phyloP scores from a whole-genome alignment of 257 asterid species.

The Henckelia pumila region DNA sequence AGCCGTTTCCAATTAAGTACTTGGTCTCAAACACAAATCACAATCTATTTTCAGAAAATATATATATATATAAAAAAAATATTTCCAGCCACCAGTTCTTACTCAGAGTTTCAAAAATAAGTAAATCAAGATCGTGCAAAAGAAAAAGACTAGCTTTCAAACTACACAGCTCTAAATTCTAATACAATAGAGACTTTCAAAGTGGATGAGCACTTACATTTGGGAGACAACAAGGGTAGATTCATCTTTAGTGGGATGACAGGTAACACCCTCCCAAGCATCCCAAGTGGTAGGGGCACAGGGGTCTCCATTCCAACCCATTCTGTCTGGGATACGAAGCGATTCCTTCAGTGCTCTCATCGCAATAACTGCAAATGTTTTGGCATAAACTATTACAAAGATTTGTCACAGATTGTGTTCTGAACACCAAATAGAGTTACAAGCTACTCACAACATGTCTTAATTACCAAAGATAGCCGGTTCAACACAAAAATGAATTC shows the following conservation, averaged over 20 bases:
- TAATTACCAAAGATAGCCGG: background rate
- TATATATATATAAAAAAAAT: too few species aligned
- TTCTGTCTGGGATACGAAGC: conserved; percentile 87
- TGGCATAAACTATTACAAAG: conserved; percentile 15
- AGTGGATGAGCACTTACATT: conserved; percentile 51
- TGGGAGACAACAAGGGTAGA: conserved; percentile 76
- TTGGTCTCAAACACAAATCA: background rate
- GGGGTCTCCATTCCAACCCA: conserved; percentile 99
- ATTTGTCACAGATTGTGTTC: background rate
- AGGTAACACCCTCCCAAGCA: conserved; percentile 99
- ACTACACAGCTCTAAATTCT: background rate
- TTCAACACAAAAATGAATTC: background rate
- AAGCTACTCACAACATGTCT: background rate
- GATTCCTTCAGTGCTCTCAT: conserved; percentile 89
- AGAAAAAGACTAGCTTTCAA: background rate
- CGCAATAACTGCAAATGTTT: conserved; percentile 61
- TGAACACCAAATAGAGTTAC: background rate
- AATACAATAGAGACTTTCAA: background rate
- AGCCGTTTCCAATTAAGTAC: too few species aligned
- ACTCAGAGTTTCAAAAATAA: too few species aligned
- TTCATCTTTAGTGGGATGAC: conserved; percentile 56
- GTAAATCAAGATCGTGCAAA: background rate
- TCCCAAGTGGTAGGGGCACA: conserved; percentile 99
- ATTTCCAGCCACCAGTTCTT: too few species aligned
- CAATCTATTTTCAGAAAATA: background rate